Conservation (phyloP, 192 early-diverging fungal genomes). For the Mortierella claussenii region DNA sequence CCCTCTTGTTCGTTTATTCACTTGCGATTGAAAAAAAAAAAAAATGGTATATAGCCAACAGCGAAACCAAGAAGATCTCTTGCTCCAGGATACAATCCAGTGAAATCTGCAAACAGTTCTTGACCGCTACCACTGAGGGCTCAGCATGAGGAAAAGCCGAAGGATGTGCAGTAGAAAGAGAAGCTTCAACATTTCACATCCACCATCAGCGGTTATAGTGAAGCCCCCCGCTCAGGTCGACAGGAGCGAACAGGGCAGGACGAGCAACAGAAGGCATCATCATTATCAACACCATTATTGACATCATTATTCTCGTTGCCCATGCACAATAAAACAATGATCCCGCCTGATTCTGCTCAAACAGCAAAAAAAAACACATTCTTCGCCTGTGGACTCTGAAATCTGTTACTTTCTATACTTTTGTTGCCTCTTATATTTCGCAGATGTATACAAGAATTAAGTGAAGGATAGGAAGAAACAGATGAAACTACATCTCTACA, state of each 20-base stretch:
- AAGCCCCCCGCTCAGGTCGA: too few relatives aligned
- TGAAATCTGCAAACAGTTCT: constrained; percentile 52
- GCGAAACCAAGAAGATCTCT: constrained; percentile 44
- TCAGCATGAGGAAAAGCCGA: constrained; percentile 5
- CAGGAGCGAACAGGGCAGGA: too few relatives aligned
- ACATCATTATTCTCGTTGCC: too few relatives aligned
- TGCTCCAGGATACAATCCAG: constrained; percentile 55
- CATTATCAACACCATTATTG: too few relatives aligned
- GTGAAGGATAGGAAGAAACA: too few relatives aligned
- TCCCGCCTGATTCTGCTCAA: too few relatives aligned
- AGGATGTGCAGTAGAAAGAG: not conserved
- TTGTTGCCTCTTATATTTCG: not conserved
- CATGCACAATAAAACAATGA: too few relatives aligned
- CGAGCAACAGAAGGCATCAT: too few relatives aligned
- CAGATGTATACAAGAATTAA: not conserved
- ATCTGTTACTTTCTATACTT: not conserved
- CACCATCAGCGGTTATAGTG: too few relatives aligned
- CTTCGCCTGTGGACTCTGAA: not conserved
- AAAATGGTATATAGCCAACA: constrained; percentile 27
- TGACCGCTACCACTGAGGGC: constrained; percentile 41
- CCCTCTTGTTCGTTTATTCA: too few relatives aligned
- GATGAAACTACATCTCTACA: too few relatives aligned
- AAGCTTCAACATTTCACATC: not conserved
- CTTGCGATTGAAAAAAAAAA: not conserved
- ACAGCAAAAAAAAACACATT: too few relatives aligned